Percentiles rank a stretch among this genome's conserved stretches.
These are phyloP conservation scores for Orbilia ellipsospora DNA, from an alignment of 2,329 filamentous ascomycete genomes.

Conservation along the genomic window DNA sequence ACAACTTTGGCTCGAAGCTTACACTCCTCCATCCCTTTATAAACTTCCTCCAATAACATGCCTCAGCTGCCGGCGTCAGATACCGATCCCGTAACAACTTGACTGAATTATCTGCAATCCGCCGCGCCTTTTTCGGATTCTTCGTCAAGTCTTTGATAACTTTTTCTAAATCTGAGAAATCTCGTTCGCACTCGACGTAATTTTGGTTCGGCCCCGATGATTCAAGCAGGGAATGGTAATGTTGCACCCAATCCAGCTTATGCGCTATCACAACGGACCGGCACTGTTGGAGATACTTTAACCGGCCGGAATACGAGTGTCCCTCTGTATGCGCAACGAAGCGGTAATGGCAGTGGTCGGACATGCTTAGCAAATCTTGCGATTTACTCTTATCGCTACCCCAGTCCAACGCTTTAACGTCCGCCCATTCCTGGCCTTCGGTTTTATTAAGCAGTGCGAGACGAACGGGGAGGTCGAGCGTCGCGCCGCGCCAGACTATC, in stretches of 20 bases:
- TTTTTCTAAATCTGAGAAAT: constrained; percentile 63
- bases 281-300: constrained; percentile 69
- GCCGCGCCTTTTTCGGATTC: constrained; percentile 64
- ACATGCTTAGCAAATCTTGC: constrained; percentile 65
- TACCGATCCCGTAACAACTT: constrained; percentile 64
- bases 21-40: constrained; percentile 62
- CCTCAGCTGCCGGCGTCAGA: constrained; percentile 68
- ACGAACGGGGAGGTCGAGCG: constrained; percentile 59
- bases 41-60: constrained; percentile 69
- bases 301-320: constrained; percentile 67
- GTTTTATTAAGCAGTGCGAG: constrained; percentile 60
- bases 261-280: constrained; percentile 66
- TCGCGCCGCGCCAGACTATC: constrained; percentile 59
- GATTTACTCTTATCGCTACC: constrained; percentile 62
- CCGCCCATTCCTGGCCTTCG: constrained; percentile 61
- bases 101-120: constrained; percentile 63
- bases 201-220: constrained; percentile 66
- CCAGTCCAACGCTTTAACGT: constrained; percentile 63
- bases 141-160: constrained; percentile 64
- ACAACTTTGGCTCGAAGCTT: constrained; percentile 61
- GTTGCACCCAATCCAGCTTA: constrained; percentile 66
- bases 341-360: constrained; percentile 69
- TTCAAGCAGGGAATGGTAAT: constrained; percentile 65
- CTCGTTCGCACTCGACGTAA: constrained; percentile 65
- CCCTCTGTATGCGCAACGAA: constrained; percentile 69